These are phyloP conservation scores for Cytospora paraplurivora DNA, from an alignment of 2,329 filamentous ascomycete genomes.

Conservation along the genomic window DNA sequence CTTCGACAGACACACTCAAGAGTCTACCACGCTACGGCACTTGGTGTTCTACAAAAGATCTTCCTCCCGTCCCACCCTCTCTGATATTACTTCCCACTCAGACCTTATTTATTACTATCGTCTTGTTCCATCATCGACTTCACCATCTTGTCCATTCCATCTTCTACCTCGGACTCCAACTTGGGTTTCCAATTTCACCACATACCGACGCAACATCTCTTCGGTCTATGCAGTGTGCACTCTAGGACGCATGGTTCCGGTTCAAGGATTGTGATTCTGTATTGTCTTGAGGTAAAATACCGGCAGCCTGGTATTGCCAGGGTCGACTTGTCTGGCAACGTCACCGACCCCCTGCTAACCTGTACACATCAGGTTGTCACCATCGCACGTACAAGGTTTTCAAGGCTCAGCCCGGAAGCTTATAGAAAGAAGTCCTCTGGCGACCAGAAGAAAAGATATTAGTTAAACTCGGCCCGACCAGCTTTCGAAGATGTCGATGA, in stretches of 20 bases:
- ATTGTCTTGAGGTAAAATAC: conserved; percentile 26
- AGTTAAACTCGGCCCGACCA: conserved; percentile 34
- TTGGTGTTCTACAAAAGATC: conserved; percentile 28
- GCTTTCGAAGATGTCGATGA: conserved; percentile 51
- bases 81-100: conserved; percentile 7
- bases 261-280: conserved; percentile 14
- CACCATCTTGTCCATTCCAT: neutral
- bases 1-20: conserved; percentile 14
- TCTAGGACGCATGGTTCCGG: neutral
- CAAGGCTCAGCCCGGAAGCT: conserved; percentile 26
- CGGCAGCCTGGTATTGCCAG: conserved; percentile 6
- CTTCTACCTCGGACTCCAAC: neutral
- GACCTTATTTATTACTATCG: conserved; percentile 13
- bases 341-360: conserved; percentile 25
- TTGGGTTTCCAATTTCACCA: neutral
- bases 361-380: too few relatives aligned
- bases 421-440: conserved; percentile 47
- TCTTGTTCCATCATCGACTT: neutral
- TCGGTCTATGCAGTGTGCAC: neutral
- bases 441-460: conserved; percentile 36
- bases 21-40: conserved; percentile 23
- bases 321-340: conserved; percentile 6
- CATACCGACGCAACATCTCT: neutral
- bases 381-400: conserved; percentile 3
- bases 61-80: conserved; percentile 17